Base-by-base conservation (phyloP, 2,329 filamentous ascomycete species). In the Drechslerella stenobrocha region DNA sequence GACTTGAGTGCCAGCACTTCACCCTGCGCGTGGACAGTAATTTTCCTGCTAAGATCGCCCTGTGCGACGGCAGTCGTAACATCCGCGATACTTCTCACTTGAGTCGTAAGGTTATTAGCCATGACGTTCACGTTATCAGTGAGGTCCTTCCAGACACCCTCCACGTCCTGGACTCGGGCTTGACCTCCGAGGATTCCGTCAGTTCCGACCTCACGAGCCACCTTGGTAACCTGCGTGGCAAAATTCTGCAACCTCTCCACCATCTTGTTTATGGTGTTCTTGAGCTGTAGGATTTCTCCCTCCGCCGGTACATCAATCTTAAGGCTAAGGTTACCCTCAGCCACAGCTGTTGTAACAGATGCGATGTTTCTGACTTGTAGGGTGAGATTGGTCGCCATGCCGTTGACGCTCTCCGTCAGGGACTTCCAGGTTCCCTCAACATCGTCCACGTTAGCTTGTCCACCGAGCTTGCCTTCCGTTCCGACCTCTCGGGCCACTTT, bases 211-310 rank as follows among this genome's bases (percentile, higher is more conserved):
- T 97, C 92, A 76, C 90, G 88, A 53, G 92, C 92, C 72, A 97
- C 86, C 72, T 90, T 87, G 30, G 92, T 96, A 74, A 97, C 92
- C 79, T 97, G 91, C 77, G 89, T 95, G 71, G 92, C 92, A 77
- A 97, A 97, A 66, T 95, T 89, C 76, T 96, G 91, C 65, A 97
- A 82, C 77, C 96, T 92, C 75, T 97, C 92, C 84, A 97, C 95
- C 92, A 97, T 97, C 72, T 89, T 95, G 77, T 97, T 97, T 79
- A 97, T 97, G 5, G 92, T 98, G 74, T 91, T 90, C 79, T 98
- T 98, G 70, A 98, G 81, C 75, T 95, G 89, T 52, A 95, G 79
- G 73, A 98, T 97, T 79, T 98, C 93, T 74, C 92, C 92, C 76
- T 90, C 86, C 53, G 90, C 93, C 73, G 95, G 90, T 70, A 95